Percentiles rank a stretch among this genome's conserved stretches.
These are phyloP conservation scores for Moesziomyces antarcticus DNA, from an alignment of 1,284 basidiomycete species.

Conservation along the genomic window DNA sequence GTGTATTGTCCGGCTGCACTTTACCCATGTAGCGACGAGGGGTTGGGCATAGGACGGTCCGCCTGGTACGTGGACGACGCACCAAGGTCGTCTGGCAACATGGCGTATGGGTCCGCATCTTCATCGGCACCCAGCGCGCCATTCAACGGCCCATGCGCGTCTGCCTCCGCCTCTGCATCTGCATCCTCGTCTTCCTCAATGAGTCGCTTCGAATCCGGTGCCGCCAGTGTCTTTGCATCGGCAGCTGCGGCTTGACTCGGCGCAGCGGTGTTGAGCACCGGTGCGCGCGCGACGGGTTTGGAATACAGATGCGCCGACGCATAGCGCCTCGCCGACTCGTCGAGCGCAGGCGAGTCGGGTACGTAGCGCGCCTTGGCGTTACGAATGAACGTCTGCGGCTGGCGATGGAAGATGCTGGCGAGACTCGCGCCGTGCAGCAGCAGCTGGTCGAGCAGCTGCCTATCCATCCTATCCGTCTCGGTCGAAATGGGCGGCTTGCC, in stretches of 20 bases:
- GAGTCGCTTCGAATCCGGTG: neutral
- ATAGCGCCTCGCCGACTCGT: constrained; percentile 50
- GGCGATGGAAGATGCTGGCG: constrained; percentile 61
- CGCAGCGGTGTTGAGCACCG: constrained; percentile 15
- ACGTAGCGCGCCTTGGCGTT: constrained; percentile 57
- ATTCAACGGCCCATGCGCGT: neutral
- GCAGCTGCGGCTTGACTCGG: neutral
- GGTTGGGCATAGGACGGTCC: constrained; percentile 17
- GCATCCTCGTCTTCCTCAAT: constrained; percentile 2
- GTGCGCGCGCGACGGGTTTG: constrained; percentile 35
- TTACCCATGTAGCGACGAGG: constrained; percentile 5
- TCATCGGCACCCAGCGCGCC: constrained; percentile 1
- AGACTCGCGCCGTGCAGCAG: constrained; percentile 61
- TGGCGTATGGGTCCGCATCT: constrained; percentile 43
- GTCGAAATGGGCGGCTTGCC: constrained; percentile 97
- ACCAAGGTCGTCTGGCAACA: constrained; percentile 43
- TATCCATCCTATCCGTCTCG: constrained; percentile 91
- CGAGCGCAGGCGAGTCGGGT: constrained; percentile 56
- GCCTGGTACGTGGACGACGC: constrained; percentile 14
- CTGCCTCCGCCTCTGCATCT: neutral
- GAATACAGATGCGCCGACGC: constrained; percentile 59
- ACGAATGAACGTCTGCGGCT: constrained; percentile 62
- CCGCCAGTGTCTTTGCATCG: neutral
- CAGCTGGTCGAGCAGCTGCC: constrained; percentile 63
- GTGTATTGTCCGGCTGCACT: neutral